Conservation (phyloP, 2,329 filamentous ascomycete species). For the Fusarium concolor region DNA sequence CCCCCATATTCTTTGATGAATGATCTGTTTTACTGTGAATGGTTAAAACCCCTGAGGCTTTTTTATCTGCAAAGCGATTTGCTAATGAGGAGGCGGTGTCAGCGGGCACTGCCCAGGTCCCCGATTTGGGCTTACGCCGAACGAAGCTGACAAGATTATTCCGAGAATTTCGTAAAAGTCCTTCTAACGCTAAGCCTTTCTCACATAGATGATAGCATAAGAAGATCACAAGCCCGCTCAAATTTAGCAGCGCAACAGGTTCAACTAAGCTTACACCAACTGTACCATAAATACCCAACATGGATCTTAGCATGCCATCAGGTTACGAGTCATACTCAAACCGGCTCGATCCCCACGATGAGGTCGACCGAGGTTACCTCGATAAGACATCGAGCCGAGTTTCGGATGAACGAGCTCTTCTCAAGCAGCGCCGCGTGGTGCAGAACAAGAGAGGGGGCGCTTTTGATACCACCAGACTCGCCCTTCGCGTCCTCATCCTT, state of each 20-base stretch:
- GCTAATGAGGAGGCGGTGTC: background rate
- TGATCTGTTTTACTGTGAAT: slow-evolving; percentile 5
- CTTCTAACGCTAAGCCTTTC: too few relatives aligned
- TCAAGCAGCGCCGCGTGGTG: slow-evolving; percentile 1
- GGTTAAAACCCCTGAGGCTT: background rate
- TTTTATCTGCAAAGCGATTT: background rate
- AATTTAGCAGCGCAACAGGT: too few relatives aligned
- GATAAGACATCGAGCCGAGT: background rate
- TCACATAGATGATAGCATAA: too few relatives aligned
- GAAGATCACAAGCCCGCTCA: too few relatives aligned
- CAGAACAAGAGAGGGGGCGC: background rate
- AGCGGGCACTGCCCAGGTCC: background rate
- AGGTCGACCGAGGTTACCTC: background rate
- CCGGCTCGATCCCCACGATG: slow-evolving; percentile 18
- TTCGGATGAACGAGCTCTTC: background rate
- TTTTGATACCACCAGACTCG: background rate
- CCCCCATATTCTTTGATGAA: background rate
- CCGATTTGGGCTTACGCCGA: background rate
- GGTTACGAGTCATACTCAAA: slow-evolving; percentile 20
- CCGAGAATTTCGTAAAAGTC: too few relatives aligned
- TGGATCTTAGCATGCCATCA: slow-evolving; percentile 12
- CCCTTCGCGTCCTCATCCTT: slow-evolving; percentile 1
- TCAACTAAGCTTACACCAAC: too few relatives aligned
- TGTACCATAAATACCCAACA: too few relatives aligned
- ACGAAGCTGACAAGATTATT: background rate